A percentile compares a stretch with the other conserved stretches of the same genome.
Evolutionary conservation across 345 rosid species (phyloP).

Genomic region (Chamaenerion angustifolium): DNA sequence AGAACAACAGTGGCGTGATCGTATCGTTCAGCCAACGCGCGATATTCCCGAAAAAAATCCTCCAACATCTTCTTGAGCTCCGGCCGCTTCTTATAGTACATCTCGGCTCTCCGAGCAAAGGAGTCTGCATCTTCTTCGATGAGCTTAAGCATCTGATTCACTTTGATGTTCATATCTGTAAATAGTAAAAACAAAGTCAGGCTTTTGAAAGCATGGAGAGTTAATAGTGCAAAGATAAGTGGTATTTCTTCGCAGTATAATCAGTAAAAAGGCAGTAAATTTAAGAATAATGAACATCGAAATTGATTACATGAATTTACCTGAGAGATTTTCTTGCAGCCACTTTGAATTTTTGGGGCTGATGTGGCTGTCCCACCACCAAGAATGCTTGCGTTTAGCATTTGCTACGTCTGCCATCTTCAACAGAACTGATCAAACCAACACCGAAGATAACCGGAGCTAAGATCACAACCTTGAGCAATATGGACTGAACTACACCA

Average conservation of each 20-base stretch:
- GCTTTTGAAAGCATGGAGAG: not conserved
- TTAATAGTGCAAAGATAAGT: too few species aligned
- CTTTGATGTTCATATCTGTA: slow-evolving; percentile 90
- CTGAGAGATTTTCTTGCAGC: slow-evolving; percentile 46
- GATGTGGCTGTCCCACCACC: slow-evolving; percentile 56
- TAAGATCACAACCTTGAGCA: too few species aligned
- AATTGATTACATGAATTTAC: slow-evolving; percentile 5
- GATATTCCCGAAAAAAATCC: slow-evolving; percentile 95
- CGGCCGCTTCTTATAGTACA: slow-evolving; percentile 96
- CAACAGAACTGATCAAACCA: not conserved
- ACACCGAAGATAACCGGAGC: not conserved
- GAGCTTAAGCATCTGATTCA: slow-evolving; percentile 92
- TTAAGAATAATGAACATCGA: not conserved
- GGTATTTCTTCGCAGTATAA: not conserved
- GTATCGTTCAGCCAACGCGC: slow-evolving; percentile 96
- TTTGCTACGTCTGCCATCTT: slow-evolving; percentile 19
- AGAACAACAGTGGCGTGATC: slow-evolving; percentile 89
- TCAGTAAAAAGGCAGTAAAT: not conserved
- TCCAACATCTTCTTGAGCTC: slow-evolving; percentile 96
- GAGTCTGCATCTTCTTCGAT: slow-evolving; percentile 99
- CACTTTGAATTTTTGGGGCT: slow-evolving; percentile 48
- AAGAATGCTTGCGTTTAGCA: slow-evolving; percentile 24
- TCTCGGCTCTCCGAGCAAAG: slow-evolving; percentile 95
- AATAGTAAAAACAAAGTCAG: not conserved
- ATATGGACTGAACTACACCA: too few species aligned